Percentiles rank a stretch among this genome's conserved stretches.
Evolutionary conservation across 75 land plant species (phyloP).

Genomic region (Picea glauca): DNA sequence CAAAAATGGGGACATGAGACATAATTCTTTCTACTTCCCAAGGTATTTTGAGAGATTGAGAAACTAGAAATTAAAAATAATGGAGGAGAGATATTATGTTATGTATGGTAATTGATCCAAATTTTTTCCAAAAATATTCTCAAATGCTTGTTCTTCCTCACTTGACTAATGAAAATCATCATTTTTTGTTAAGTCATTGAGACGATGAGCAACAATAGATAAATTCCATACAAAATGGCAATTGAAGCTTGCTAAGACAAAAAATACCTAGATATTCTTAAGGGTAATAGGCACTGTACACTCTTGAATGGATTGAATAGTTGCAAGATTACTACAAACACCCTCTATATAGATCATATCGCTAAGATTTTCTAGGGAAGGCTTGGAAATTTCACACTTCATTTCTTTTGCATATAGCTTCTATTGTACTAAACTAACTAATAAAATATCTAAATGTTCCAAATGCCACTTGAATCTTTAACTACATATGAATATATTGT

Average conservation of each 20-base stretch:
- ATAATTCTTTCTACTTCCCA: too few species aligned
- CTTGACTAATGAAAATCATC: too few species aligned
- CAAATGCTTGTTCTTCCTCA: too few species aligned
- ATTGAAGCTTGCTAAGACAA: not conserved
- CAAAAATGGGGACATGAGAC: too few species aligned
- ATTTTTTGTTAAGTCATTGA: too few species aligned
- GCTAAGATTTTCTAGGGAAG: not conserved
- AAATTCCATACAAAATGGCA: too few species aligned
- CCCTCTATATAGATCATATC: not conserved
- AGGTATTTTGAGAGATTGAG: too few species aligned
- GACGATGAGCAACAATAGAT: too few species aligned
- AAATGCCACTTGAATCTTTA: not conserved
- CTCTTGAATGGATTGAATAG: not conserved
- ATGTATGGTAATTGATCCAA: too few species aligned
- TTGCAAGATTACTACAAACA: not conserved
- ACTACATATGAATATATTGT: not conserved
- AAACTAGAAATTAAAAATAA: too few species aligned
- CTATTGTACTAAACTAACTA: not conserved
- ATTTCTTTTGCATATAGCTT: not conserved
- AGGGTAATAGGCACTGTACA: not conserved
- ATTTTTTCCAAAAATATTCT: too few species aligned
- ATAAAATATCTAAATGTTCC: not conserved
- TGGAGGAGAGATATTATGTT: too few species aligned
- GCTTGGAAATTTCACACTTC: not conserved
- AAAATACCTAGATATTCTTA: not conserved